Evolutionary conservation across 352 stramenopile genomes (phyloP).

Genomic region (Phytophthora pseudosyringae): DNA sequence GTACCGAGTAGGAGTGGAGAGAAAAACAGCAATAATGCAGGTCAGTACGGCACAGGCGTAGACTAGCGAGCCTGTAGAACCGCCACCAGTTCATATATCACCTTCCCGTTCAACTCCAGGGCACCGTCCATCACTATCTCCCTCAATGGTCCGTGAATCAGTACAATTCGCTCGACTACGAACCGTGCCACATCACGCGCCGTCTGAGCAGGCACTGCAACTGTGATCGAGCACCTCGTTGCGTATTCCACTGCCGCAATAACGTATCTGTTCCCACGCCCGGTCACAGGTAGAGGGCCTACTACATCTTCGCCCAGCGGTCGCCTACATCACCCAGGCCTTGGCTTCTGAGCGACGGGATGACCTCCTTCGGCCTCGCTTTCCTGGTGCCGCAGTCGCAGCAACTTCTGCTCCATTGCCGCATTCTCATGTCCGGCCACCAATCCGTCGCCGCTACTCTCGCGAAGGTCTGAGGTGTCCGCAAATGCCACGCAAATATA

Average conservation of each 20-base stretch:
- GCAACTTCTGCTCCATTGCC: conserved; percentile 6
- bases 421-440: conserved; percentile 17
- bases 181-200: conserved; percentile 9
- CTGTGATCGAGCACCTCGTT: conserved; percentile 12
- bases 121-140: conserved; percentile 28
- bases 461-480: conserved; percentile 19
- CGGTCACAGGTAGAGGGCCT: conserved; percentile 10
- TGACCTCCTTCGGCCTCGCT: neutral
- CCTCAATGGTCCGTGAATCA: conserved; percentile 14
- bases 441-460: conserved; percentile 7
- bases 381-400: conserved; percentile 28
- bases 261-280: conserved; percentile 12
- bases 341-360: conserved; percentile 20
- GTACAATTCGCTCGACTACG: conserved; percentile 10
- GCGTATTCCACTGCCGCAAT: conserved; percentile 25
- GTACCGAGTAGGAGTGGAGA: too few species aligned
- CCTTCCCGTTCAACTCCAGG: too few species aligned
- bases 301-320: conserved; percentile 23
- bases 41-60: too few species aligned
- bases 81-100: too few species aligned
- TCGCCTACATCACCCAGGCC: conserved; percentile 7
- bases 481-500: conserved; percentile 18
- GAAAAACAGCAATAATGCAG: too few species aligned
- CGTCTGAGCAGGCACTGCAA: conserved; percentile 1
- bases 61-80: too few species aligned